Evolutionary conservation across 2,329 filamentous ascomycete species (phyloP), one percentile per base, ranked within the genome.

Genomic region (Arthrobotrys megalospora): DNA sequence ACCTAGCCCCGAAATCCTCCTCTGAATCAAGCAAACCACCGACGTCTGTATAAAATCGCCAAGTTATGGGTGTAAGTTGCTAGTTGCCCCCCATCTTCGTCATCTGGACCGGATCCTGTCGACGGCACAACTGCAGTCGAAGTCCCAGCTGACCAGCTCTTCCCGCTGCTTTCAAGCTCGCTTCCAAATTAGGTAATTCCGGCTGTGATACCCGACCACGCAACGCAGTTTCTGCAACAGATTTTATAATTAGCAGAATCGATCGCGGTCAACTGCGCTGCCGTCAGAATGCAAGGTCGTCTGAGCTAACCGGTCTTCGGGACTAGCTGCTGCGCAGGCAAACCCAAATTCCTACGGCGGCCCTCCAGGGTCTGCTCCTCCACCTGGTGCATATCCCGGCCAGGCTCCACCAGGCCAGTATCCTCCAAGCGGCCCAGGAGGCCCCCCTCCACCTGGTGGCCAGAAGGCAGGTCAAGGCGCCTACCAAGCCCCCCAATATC

Each of bases 111-210:
- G 36, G 34, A 52, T 60, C 41, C 67, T 63, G 32, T 52, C 28
- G 41, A 60, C 60, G 24, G 45, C 36, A 53, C 70, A 68, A n/a
- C n/a, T n/a, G n/a, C n/a, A n/a, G n/a, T n/a, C n/a, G n/a, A n/a
- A n/a, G 63, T 60, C 21, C 21, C 67, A 70, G 67, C 75, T 78
- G 75, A 78, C 73, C 58, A 16, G 12, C 43, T 62, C 32, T 55
- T 65, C 21, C 16, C 45, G 50, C 12, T 32, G 47, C 28, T 41
- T n/a, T 52, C 67, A 45, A 78, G 75, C 75, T 78, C 66, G 75
- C 75, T 78, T 78, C 75, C 75, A 78, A 78, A 78, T 71, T 78
- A 78, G 75, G 75, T 78, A 78, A 78, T 64, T 63, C 45, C 50
- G 41, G 65, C 47, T 69, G 43, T 65, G 73, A 62, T 71, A 45